Conservation (phyloP, 192 early-diverging fungal species). For the Coemansia sp. region DNA sequence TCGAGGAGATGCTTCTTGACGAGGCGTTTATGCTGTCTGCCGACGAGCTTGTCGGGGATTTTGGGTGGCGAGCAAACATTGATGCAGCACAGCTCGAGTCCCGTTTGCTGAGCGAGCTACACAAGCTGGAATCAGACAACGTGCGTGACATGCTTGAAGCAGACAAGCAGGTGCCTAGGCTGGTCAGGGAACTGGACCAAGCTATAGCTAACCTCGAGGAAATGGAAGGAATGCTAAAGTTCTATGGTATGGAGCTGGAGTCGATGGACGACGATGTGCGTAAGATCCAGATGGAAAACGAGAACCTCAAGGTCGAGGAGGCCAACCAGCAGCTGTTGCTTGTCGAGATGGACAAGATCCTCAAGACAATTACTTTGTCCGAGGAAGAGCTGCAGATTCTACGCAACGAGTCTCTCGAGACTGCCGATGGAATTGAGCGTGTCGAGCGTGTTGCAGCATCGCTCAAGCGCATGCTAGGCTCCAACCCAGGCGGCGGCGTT, state of each 20-base stretch:
- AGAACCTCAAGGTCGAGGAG: conserved; percentile 85
- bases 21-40: conserved; percentile 72
- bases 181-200: conserved; percentile 82
- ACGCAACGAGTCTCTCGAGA: conserved; percentile 67
- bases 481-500: conserved; percentile 57
- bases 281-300: conserved; percentile 91
- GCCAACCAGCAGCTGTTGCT: conserved; percentile 85
- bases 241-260: conserved; percentile 88
- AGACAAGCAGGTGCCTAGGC: conserved; percentile 77
- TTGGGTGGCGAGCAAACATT: conserved; percentile 86
- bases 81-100: conserved; percentile 87
- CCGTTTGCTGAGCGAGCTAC: conserved; percentile 79
- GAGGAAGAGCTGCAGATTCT: conserved; percentile 63
- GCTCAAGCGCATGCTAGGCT: conserved; percentile 67
- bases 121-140: conserved; percentile 80
- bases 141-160: conserved; percentile 93
- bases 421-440: conserved; percentile 57
- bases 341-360: conserved; percentile 78
- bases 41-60: conserved; percentile 77
- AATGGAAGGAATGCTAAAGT: conserved; percentile 84
- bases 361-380: conserved; percentile 66
- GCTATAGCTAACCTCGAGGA: conserved; percentile 76
- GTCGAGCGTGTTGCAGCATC: conserved; percentile 66
- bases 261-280: conserved; percentile 93
- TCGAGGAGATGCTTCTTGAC: conserved; percentile 57